phyloP scores from a whole-genome alignment of 2,329 filamentous ascomycete species.

The Ophiostoma triangulosporum region DNA sequence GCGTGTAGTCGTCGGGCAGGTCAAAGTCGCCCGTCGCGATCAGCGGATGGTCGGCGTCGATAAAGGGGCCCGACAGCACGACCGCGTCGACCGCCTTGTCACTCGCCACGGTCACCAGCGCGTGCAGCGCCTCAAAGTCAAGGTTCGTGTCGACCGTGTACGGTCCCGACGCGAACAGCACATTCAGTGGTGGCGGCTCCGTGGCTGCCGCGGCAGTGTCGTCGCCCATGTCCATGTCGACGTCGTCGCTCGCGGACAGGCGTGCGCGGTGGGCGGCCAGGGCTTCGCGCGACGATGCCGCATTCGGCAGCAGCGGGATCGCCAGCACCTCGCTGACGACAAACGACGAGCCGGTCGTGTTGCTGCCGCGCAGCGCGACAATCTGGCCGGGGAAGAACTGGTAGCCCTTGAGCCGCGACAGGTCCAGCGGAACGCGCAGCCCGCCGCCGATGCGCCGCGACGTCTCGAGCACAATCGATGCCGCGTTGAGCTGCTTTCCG shows the following conservation, averaged over 20 bases:
- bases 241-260: slow-evolving; percentile 50
- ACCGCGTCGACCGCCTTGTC: slow-evolving; percentile 65
- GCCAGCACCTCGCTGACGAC: slow-evolving; percentile 63
- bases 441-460: slow-evolving; percentile 75
- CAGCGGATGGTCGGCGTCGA: slow-evolving; percentile 82
- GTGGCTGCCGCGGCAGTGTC: slow-evolving; percentile 10
- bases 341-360: slow-evolving; percentile 75
- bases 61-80: slow-evolving; percentile 72
- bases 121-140: slow-evolving; percentile 74
- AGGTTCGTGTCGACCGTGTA: slow-evolving; percentile 90
- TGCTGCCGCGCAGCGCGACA: slow-evolving; percentile 73
- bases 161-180: slow-evolving; percentile 71
- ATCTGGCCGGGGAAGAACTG: slow-evolving; percentile 93
- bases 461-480: slow-evolving; percentile 78
- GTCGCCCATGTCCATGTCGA: slow-evolving; percentile 35
- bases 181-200: slow-evolving; percentile 53
- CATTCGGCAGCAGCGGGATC: slow-evolving; percentile 58
- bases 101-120: slow-evolving; percentile 64
- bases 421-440: slow-evolving; percentile 63
- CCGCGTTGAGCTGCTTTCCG: slow-evolving; percentile 56
- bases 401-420: slow-evolving; percentile 53
- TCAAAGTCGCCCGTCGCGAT: slow-evolving; percentile 71
- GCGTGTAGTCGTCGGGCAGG: slow-evolving; percentile 32
- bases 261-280: slow-evolving; percentile 57
- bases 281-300: slow-evolving; percentile 53